Base-by-base conservation (phyloP, 768 basidiomycete genomes). In the Pleurotus giganteus region DNA sequence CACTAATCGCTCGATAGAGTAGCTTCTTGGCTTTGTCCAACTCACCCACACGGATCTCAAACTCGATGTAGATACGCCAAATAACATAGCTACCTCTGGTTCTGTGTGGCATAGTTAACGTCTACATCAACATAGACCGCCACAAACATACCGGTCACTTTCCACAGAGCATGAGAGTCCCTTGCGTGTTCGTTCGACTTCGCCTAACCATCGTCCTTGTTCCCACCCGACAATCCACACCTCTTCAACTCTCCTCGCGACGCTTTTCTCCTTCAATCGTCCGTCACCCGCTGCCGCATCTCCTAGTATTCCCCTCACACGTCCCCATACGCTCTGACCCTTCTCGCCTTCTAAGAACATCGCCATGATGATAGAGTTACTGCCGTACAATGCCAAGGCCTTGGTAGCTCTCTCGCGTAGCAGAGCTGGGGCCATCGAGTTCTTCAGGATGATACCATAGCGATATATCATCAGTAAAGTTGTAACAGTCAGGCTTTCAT, bases 171-270 rank as follows among this genome's bases (percentile, higher is more conserved):
- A 73, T 29, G 74, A 70, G 58, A 93, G 69, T 31, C 86, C 82
- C 58, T 71, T 80, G 58, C 91, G 71, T 31, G 84, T 86, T 54
- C 90, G 77, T 67, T 93, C 90, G 36, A 80, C 68, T 66, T 92
- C 89, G 46, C 71, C 74, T 45, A 76, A 71, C 89, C 90, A 91
- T 32, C 83, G 75, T 1, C 85, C 83, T 63, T 72, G 79, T 67
- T 89, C 86, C 89, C 89, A 91, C n/a, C 85, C 79, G 8, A 84
- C 82, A 1, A 89, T 73, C 90, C 91, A 93, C 0, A 90, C 81
- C 60, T 93, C 89, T 58, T 81, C 75, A 3, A 81, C 69, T 53
- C 86, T 72, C 63, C 88, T 73, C 36, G 75, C 68, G 12, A 91
- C 71, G 53, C 75, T 77, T 66, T 88, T 90, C 54, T 77, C 73